Evolutionary conservation across 805 yeast genomes (phyloP), one percentile per base, ranked within the genome.

Genomic region (Nakazawaea pomicola): DNA sequence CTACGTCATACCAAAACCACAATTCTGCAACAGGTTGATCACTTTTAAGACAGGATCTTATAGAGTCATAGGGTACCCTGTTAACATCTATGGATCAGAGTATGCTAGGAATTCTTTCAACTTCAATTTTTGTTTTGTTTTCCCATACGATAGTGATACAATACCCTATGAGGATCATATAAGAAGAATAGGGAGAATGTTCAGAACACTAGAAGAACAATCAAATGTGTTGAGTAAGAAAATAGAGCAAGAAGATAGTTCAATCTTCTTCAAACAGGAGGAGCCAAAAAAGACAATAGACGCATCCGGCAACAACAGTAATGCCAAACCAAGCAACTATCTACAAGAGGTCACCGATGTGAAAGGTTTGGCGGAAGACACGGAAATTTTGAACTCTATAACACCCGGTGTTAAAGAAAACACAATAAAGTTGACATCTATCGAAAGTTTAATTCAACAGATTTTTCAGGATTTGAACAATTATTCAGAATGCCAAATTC

Each of bases 401-500:
- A 47, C 56, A 9, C 56, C 58, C 2, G 56, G 56, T 8, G 54
- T 51, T 11, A 32, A 37, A 18, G 29, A 40, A 4, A 40, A 45
- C 36, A 37, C 47, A 1, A 49, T 55, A 2, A 53, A 56, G 23
- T 49, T 68, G 8, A 62, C 70, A 5, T 72, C 81, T 0, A 78
- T 95, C 33, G 83, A 81, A 50, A 82, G 86, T 50, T 66, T 91
- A 40, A 76, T 93, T 17, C 88, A 87, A 58, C 96, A 93, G 57
- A 74, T 93, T n/a, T 90, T 72, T 55, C 96, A 90, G 60, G 99
- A 93, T 58, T 68, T 93, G 49, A 95, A 93, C 62, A 88, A 86
- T 56, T 95, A 90, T 62, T 87, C 96, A 0, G 99, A 93, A 59
- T 93, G 99, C 61, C 76, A 89, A 58, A 91, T 93, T 23, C 96